Evolutionary conservation across 768 basidiomycete species (phyloP).

Genomic region (Pisolithus albus): DNA sequence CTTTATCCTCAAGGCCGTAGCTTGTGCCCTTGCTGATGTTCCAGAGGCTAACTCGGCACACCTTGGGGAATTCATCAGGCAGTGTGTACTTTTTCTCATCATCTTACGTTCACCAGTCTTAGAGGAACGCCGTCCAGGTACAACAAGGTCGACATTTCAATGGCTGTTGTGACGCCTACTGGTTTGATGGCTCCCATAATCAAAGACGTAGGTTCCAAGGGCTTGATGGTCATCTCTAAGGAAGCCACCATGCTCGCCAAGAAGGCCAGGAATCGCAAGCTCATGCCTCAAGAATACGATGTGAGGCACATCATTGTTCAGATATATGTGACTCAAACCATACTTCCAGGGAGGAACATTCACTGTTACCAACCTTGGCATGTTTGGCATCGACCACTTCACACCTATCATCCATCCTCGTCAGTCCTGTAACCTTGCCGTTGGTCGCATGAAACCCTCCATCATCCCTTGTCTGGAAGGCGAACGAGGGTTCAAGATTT

Average conservation of each 20-base stretch:
- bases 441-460: slow-evolving; percentile 84
- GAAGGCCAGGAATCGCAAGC: slow-evolving; percentile 95
- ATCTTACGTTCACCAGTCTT: not conserved
- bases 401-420: slow-evolving; percentile 99
- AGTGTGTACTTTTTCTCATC: slow-evolving; percentile 46
- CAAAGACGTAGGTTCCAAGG: slow-evolving; percentile 88
- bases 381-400: slow-evolving; percentile 93
- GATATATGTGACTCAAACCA: not conserved
- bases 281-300: slow-evolving; percentile 94
- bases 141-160: slow-evolving; percentile 93
- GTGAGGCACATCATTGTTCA: slow-evolving; percentile 30
- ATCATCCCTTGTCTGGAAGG: slow-evolving; percentile 82
- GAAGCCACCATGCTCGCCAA: slow-evolving; percentile 89
- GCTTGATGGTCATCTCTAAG: slow-evolving; percentile 85
- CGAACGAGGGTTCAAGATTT: slow-evolving; percentile 94
- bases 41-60: slow-evolving; percentile 98
- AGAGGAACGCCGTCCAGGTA: slow-evolving; percentile 45
- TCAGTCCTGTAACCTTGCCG: slow-evolving; percentile 95
- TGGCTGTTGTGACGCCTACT: slow-evolving; percentile 93
- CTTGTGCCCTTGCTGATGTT: slow-evolving; percentile 86
- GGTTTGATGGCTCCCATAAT: slow-evolving; percentile 97
- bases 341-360: slow-evolving; percentile 81
- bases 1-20: slow-evolving; percentile 93
- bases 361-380: slow-evolving; percentile 98
- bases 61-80: slow-evolving; percentile 92